A percentile compares a stretch with the other conserved stretches of the same genome.
Evolutionary conservation across 2,329 filamentous ascomycete genomes (phyloP).

Genomic region (Diaporthe vexans): DNA sequence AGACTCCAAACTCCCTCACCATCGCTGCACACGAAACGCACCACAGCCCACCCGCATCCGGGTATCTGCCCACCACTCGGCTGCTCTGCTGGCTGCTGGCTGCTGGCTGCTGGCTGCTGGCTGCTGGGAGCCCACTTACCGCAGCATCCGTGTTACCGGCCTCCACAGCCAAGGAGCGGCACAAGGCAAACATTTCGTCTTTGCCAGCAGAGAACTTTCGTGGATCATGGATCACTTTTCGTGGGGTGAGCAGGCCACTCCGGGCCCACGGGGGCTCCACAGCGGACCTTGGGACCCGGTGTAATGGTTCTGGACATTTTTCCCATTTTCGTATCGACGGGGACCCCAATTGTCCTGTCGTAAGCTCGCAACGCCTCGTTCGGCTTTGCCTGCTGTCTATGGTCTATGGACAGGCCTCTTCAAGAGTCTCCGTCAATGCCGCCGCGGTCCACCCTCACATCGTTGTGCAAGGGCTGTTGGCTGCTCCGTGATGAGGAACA

Average conservation of each 20-base stretch:
- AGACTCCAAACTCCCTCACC: not conserved
- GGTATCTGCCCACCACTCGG: not conserved
- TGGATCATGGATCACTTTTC: conserved; percentile 22
- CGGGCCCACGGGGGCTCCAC: conserved; percentile 18
- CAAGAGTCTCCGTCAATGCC: conserved; percentile 13
- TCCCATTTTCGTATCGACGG: conserved; percentile 23
- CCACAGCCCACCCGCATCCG: conserved; percentile 2
- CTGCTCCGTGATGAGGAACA: conserved; percentile 17
- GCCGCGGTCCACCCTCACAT: not conserved
- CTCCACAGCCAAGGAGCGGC: not conserved
- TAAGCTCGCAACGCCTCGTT: conserved; percentile 5
- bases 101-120: not conserved
- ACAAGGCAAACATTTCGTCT: conserved; percentile 6
- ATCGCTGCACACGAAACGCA: not conserved
- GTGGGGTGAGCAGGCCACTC: conserved; percentile 14
- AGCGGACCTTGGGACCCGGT: conserved; percentile 20
- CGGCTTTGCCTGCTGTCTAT: conserved; percentile 24
- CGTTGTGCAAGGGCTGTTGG: not conserved
- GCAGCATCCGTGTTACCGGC: conserved; percentile 12
- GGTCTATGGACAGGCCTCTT: conserved; percentile 22
- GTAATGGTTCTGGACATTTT: conserved; percentile 26
- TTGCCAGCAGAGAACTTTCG: conserved; percentile 9
- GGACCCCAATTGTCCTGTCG: conserved; percentile 13
- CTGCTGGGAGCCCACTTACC: conserved; percentile 7
- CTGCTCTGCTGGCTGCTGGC: not conserved